These are phyloP conservation scores for Myxozyma geophila DNA, from an alignment of 805 yeast genomes.

Conservation along the genomic window DNA sequence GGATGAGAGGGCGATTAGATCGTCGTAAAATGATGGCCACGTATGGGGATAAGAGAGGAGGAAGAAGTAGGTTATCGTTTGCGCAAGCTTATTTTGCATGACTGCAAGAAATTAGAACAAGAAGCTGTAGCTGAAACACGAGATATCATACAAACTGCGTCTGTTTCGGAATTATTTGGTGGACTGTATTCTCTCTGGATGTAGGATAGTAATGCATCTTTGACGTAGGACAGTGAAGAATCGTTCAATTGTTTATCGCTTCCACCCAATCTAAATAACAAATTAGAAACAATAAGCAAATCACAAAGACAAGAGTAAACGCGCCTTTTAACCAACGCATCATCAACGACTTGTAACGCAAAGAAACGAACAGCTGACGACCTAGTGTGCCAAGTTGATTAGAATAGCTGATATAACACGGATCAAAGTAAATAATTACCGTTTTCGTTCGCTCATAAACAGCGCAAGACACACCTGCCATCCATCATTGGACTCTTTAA, in stretches of 20 bases:
- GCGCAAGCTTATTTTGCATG: slow-evolving; percentile 57
- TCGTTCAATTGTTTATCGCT: slow-evolving; percentile 43
- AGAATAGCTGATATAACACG: background rate
- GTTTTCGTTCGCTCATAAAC: slow-evolving; percentile 45
- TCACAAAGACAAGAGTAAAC: background rate
- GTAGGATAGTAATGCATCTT: slow-evolving; percentile 55
- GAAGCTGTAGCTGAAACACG: slow-evolving; percentile 5
- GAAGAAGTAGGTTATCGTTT: slow-evolving; percentile 58
- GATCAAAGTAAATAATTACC: slow-evolving; percentile 25
- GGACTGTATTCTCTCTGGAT: slow-evolving; percentile 42
- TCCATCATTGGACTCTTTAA: slow-evolving; percentile 52
- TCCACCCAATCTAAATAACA: slow-evolving; percentile 11
- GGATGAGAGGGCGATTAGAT: slow-evolving; percentile 50
- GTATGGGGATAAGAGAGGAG: slow-evolving; percentile 52
- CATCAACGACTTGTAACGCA: slow-evolving; percentile 70
- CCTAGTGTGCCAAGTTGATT: slow-evolving; percentile 37
- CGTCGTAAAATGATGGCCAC: slow-evolving; percentile 59
- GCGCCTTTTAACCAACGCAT: slow-evolving; percentile 49
- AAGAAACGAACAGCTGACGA: slow-evolving; percentile 67
- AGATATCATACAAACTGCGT: slow-evolving; percentile 27
- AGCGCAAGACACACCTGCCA: slow-evolving; percentile 54
- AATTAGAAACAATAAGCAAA: background rate
- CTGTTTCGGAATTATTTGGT: slow-evolving; percentile 20
- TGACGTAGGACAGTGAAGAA: slow-evolving; percentile 54
- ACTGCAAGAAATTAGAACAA: slow-evolving; percentile 4